Percentiles rank a stretch among this genome's conserved stretches.
Conservation (phyloP, 2,329 filamentous ascomycete species). For the Teratosphaeria destructans region DNA sequence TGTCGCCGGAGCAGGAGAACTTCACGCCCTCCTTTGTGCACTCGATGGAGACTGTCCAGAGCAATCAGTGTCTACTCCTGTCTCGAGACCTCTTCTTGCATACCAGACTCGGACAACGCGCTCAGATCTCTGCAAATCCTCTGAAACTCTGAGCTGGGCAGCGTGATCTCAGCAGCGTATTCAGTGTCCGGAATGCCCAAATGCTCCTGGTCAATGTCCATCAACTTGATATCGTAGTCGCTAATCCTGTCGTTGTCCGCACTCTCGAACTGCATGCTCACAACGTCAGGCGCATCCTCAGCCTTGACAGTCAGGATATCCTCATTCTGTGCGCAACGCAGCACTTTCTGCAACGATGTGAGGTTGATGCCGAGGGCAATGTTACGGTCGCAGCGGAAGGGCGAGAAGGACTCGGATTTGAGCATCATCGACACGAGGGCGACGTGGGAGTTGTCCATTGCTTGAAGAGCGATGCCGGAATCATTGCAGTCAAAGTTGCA, state of each 20-base stretch:
- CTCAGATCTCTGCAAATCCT: slow-evolving; percentile 89
- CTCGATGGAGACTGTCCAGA: slow-evolving; percentile 73
- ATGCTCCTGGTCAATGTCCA: slow-evolving; percentile 99
- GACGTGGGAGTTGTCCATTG: slow-evolving; percentile 99
- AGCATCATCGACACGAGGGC: slow-evolving; percentile 98
- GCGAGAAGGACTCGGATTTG: slow-evolving; percentile 86
- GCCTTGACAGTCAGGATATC: slow-evolving; percentile 95
- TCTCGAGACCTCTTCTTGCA: neutral
- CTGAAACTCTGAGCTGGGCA: slow-evolving; percentile 85
- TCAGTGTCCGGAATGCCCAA: slow-evolving; percentile 98
- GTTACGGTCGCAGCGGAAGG: slow-evolving; percentile 97
- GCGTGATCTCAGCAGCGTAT: slow-evolving; percentile 79
- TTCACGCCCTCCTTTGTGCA: slow-evolving; percentile 95
- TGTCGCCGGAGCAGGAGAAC: slow-evolving; percentile 87
- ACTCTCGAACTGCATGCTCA: slow-evolving; percentile 95
- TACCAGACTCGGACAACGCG: slow-evolving; percentile 91
- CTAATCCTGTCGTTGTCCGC: slow-evolving; percentile 77
- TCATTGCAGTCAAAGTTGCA: slow-evolving; percentile 99
- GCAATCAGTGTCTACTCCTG: slow-evolving; percentile 13
- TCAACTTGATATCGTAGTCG: slow-evolving; percentile 99
- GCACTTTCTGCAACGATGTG: slow-evolving; percentile 89
- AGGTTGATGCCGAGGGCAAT: slow-evolving; percentile 97
- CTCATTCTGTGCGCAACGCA: slow-evolving; percentile 86
- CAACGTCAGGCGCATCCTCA: slow-evolving; percentile 87
- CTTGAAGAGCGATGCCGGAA: slow-evolving; percentile 92